These are phyloP conservation scores for Knufia petricola DNA, from an alignment of 2,329 filamentous ascomycete species.

Conservation along the genomic window DNA sequence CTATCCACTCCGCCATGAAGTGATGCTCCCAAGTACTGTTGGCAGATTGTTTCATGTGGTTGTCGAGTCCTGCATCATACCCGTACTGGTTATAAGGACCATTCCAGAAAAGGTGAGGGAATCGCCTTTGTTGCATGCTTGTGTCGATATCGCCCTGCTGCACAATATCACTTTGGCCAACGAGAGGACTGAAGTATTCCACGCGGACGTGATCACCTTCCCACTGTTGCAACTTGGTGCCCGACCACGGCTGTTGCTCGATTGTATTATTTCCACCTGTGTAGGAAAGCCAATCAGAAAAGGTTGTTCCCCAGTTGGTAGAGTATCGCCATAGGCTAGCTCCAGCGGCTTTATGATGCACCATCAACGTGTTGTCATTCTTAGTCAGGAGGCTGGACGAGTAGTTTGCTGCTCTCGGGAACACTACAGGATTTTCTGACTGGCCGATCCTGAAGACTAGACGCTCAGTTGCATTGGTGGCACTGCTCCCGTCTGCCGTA, in stretches of 20 bases:
- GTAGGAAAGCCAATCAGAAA: conserved; percentile 51
- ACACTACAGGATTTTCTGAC: conserved; percentile 50
- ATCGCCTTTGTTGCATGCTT: conserved; percentile 38
- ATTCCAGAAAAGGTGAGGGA: conserved; percentile 54
- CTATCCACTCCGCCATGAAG: conserved; percentile 51
- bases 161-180: conserved; percentile 50
- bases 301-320: conserved; percentile 51
- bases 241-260: conserved; percentile 44
- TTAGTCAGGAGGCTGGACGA: conserved; percentile 42
- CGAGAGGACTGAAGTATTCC: conserved; percentile 52
- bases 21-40: conserved; percentile 49
- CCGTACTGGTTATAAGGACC: conserved; percentile 56
- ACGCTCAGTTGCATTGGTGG: conserved; percentile 47
- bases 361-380: conserved; percentile 35
- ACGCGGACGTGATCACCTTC: conserved; percentile 52
- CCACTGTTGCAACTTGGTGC: conserved; percentile 51
- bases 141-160: conserved; percentile 49
- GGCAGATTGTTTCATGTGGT: conserved; percentile 41
- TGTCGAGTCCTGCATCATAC: conserved; percentile 50
- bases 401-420: conserved; percentile 48
- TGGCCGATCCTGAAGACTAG: conserved; percentile 54
- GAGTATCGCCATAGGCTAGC: conserved; percentile 55
- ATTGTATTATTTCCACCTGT: conserved; percentile 42
- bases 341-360: conserved; percentile 52
- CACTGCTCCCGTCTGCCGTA: conserved; percentile 31